Evolutionary conservation across 352 stramenopile species (phyloP).

Genomic region (Globisporangium irregulare): DNA sequence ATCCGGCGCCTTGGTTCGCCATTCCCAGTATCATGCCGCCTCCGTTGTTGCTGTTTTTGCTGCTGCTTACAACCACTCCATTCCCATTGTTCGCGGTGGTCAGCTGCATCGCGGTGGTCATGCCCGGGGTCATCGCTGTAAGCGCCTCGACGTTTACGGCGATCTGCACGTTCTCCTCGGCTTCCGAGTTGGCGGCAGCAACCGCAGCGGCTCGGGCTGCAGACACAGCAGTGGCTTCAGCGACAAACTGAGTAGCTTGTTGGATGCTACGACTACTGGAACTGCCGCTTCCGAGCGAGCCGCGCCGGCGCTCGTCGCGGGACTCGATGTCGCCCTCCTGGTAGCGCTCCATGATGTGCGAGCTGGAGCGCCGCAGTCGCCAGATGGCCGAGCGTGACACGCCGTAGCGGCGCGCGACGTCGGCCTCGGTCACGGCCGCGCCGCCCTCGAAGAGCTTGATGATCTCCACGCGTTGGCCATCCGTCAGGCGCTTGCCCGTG

Average conservation of each 20-base stretch:
- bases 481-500: constrained; percentile 43
- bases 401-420: constrained; percentile 42
- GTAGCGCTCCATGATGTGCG: constrained; percentile 43
- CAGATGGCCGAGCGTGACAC: constrained; percentile 48
- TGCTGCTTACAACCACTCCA: not conserved
- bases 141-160: constrained; percentile 3
- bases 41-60: not conserved
- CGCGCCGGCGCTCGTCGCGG: constrained; percentile 34
- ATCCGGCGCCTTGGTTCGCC: not conserved
- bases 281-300: constrained; percentile 12
- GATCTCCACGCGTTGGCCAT: constrained; percentile 52
- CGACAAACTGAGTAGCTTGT: not conserved
- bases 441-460: constrained; percentile 47
- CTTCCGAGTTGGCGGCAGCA: not conserved
- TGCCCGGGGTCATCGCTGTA: constrained; percentile 6
- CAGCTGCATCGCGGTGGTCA: constrained; percentile 3
- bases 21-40: constrained; percentile 6
- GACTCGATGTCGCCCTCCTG: constrained; percentile 38
- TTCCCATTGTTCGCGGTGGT: not conserved
- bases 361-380: constrained; percentile 32
- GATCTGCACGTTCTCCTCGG: constrained; percentile 1
- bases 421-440: constrained; percentile 32
- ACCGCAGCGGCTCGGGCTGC: not conserved
- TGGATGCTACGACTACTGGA: not conserved
- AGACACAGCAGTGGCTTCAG: not conserved